Conservation (phyloP, 192 early-diverging fungal species). For the Umbelopsis ramanniana region DNA sequence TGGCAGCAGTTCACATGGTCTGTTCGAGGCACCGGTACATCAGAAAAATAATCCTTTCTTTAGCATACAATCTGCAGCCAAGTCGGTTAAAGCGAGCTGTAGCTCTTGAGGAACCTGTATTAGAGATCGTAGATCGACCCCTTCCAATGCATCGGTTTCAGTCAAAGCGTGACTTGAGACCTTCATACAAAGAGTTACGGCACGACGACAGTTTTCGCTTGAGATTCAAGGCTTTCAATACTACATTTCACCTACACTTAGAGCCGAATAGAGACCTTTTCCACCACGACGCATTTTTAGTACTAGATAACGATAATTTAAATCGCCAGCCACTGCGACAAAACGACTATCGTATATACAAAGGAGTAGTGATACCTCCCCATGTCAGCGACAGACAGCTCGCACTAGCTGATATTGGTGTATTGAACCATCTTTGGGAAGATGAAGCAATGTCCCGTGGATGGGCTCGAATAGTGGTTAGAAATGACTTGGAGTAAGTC, state of each 20-base stretch:
- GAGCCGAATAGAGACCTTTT: conserved; percentile 75
- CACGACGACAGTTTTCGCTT: conserved; percentile 16
- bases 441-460: conserved; percentile 52
- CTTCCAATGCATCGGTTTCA: conserved; percentile 7
- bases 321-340: conserved; percentile 31
- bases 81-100: conserved; percentile 5
- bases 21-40: not conserved
- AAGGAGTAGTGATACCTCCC: conserved; percentile 49
- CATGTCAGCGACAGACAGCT: conserved; percentile 31
- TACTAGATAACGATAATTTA: conserved; percentile 25
- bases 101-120: conserved; percentile 10
- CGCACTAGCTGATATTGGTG: conserved; percentile 29
- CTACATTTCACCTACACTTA: conserved; percentile 69
- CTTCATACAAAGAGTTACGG: not conserved
- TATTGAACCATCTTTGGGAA: conserved; percentile 42
- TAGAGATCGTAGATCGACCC: conserved; percentile 13
- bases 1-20: too few relatives aligned
- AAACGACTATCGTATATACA: conserved; percentile 59
- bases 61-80: conserved; percentile 9
- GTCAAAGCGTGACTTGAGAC: not conserved
- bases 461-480: conserved; percentile 58
- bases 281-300: conserved; percentile 63
- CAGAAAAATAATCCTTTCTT: not conserved
- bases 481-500: conserved; percentile 45
- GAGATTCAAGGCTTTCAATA: conserved; percentile 56